Evolutionary conservation across 2,329 filamentous ascomycete species (phyloP).

Genomic region (Pestalotiopsis sp.): DNA sequence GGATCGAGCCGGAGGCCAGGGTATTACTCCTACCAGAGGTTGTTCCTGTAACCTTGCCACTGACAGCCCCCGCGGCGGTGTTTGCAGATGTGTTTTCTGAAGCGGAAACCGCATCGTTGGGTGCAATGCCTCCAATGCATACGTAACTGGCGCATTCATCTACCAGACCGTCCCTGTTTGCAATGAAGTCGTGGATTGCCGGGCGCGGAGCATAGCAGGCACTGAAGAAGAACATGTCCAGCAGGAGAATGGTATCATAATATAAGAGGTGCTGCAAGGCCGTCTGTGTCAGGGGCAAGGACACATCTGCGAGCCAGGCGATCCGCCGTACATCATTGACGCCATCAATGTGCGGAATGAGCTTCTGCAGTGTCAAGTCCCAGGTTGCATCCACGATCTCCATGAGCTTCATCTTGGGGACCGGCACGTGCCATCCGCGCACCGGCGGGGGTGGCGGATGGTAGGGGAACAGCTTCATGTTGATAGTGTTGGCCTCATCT

Average conservation of each 20-base stretch:
- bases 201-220: slow-evolving; percentile 85
- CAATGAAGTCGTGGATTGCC: slow-evolving; percentile 78
- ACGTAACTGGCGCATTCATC: slow-evolving; percentile 90
- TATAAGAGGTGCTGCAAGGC: slow-evolving; percentile 89
- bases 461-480: slow-evolving; percentile 92
- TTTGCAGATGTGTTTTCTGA: slow-evolving; percentile 8
- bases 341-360: slow-evolving; percentile 87
- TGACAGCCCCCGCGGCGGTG: not conserved
- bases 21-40: not conserved
- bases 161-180: slow-evolving; percentile 73
- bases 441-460: slow-evolving; percentile 77
- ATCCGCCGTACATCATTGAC: slow-evolving; percentile 89
- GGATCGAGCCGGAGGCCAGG: slow-evolving; percentile 19
- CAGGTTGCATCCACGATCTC: slow-evolving; percentile 68
- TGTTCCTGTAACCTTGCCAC: slow-evolving; percentile 32
- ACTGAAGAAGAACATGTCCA: slow-evolving; percentile 94
- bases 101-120: not conserved
- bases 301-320: slow-evolving; percentile 81
- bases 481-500: slow-evolving; percentile 94
- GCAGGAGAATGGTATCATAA: slow-evolving; percentile 86
- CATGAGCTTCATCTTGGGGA: slow-evolving; percentile 68
- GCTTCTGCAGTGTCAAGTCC: slow-evolving; percentile 77
- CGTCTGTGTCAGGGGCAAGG: slow-evolving; percentile 81
- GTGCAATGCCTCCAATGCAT: slow-evolving; percentile 44
- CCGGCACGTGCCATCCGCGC: slow-evolving; percentile 87